Conservation (phyloP, 2,329 filamentous ascomycete genomes). For the Daldinia eschscholtzii region DNA sequence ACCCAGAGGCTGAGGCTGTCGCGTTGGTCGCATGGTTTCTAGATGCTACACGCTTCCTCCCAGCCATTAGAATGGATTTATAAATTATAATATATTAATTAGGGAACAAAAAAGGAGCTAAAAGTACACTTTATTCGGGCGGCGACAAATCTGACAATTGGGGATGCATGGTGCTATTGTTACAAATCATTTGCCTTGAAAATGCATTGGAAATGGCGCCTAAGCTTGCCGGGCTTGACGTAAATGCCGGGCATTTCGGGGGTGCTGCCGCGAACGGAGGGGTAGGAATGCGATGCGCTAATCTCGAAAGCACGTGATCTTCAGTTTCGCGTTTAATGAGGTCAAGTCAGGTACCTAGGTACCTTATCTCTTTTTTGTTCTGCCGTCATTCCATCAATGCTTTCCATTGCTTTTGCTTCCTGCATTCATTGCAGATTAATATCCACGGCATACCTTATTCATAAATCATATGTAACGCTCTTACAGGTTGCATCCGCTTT, state of each 20-base stretch:
- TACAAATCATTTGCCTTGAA: not conserved
- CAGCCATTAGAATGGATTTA: constrained; percentile 46
- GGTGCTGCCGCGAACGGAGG: constrained; percentile 29
- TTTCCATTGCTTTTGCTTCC: not conserved
- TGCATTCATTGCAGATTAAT: not conserved
- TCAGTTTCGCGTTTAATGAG: constrained; percentile 31
- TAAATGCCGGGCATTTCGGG: constrained; percentile 3
- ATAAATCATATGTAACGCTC: not conserved
- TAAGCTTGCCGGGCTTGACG: constrained; percentile 16
- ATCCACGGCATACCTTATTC: not conserved
- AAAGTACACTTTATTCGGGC: constrained; percentile 13
- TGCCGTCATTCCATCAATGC: not conserved
- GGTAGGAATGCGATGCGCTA: constrained; percentile 14
- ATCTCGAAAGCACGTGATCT: constrained; percentile 41
- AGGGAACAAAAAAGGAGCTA: not conserved
- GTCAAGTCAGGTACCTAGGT: not conserved
- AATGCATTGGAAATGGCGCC: constrained; percentile 1
- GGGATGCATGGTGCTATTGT: constrained; percentile 17
- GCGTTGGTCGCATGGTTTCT: constrained; percentile 37
- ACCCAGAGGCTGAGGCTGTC: constrained; percentile 38
- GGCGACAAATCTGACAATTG: not conserved
- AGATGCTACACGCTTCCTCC: constrained; percentile 49
- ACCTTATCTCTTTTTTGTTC: constrained; percentile 4
- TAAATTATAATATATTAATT: constrained; percentile 3
- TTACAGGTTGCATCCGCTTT: not conserved